Conservation (phyloP, 2,329 filamentous ascomycete species). For the Tolypocladium tundrense region DNA sequence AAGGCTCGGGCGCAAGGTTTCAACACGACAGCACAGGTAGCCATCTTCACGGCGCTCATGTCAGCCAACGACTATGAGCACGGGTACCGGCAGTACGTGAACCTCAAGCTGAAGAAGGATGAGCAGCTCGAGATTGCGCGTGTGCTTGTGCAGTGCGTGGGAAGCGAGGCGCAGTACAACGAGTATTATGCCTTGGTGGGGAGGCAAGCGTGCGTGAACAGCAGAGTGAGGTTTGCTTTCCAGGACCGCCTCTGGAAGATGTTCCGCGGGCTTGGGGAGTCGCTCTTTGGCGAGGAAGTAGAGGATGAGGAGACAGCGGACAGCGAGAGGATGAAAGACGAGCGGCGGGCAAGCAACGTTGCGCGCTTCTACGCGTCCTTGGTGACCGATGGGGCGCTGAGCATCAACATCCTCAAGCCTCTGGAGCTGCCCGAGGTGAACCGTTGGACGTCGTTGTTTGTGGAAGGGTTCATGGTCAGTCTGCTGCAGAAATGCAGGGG, state of each 20-base stretch:
- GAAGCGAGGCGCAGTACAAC: constrained; percentile 77
- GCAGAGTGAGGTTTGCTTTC: constrained; percentile 71
- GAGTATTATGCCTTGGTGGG: constrained; percentile 88
- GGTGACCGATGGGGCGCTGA: constrained; percentile 33
- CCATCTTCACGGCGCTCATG: constrained; percentile 90
- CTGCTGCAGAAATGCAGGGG: constrained; percentile 54
- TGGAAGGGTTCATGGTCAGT: constrained; percentile 71
- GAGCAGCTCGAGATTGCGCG: constrained; percentile 81
- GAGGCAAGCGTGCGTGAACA: constrained; percentile 63
- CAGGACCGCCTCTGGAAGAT: constrained; percentile 80
- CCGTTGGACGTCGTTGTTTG: constrained; percentile 63
- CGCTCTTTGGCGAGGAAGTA: constrained; percentile 53
- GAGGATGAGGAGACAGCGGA: constrained; percentile 46
- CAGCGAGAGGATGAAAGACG: constrained; percentile 34
- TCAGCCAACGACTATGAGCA: constrained; percentile 77
- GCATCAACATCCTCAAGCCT: constrained; percentile 47
- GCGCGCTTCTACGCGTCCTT: constrained; percentile 45
- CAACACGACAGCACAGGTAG: constrained; percentile 75
- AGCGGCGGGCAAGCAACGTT: constrained; percentile 39
- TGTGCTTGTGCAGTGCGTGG: constrained; percentile 79
- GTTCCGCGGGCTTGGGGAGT: constrained; percentile 78
- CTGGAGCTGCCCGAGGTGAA: constrained; percentile 74
- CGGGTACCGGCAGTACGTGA: constrained; percentile 67
- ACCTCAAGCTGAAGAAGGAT: constrained; percentile 74
- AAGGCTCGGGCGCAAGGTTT: constrained; percentile 76